A percentile compares a stretch with the other conserved stretches of the same genome.
phyloP scores from a whole-genome alignment of 2,329 filamentous ascomycete genomes.

The Cordyceps militaris region DNA sequence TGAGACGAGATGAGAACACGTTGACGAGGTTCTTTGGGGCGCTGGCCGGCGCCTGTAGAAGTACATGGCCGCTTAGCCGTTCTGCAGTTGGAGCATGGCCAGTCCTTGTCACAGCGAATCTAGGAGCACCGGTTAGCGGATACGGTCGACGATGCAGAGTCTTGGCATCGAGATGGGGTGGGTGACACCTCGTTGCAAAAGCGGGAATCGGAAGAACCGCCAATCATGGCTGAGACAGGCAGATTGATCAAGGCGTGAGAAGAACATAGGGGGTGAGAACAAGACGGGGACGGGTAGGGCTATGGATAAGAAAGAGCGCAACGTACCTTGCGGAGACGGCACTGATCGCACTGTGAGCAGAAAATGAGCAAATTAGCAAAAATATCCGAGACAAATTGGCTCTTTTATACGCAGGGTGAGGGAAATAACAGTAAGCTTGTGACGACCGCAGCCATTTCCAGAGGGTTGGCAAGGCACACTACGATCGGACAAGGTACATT shows the following conservation, averaged over 20 bases:
- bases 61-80: constrained; percentile 46
- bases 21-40: constrained; percentile 47
- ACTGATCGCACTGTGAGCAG: constrained; percentile 27
- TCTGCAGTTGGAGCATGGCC: constrained; percentile 51
- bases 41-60: constrained; percentile 47
- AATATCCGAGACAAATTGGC: background rate
- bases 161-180: background rate
- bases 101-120: constrained; percentile 54
- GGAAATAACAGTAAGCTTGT: background rate
- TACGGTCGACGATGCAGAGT: background rate
- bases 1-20: constrained; percentile 53
- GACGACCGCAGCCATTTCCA: background rate
- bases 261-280: background rate
- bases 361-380: constrained; percentile 14
- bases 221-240: background rate
- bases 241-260: background rate
- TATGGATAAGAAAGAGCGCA: background rate
- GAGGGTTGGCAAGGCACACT: background rate
- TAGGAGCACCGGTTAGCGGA: constrained; percentile 22
- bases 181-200: background rate
- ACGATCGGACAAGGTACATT: background rate
- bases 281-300: background rate
- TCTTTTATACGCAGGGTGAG: background rate
- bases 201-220: background rate
- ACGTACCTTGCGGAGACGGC: constrained; percentile 22